These are phyloP conservation scores for Dothistroma septosporum DNA, from an alignment of 2,329 filamentous ascomycete genomes.

Conservation along the genomic window DNA sequence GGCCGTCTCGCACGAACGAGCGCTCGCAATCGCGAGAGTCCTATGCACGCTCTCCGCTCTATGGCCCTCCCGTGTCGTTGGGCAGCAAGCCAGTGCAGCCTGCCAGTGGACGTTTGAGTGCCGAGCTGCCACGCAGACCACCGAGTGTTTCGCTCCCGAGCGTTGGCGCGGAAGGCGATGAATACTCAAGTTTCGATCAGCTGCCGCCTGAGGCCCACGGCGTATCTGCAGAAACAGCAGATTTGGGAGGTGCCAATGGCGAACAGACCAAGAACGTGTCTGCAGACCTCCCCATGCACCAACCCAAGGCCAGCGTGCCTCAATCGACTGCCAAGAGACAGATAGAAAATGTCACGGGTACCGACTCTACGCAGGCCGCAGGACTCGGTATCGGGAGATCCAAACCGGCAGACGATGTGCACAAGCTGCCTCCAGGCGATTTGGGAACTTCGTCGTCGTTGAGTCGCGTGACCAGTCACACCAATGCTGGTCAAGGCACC, in stretches of 20 bases:
- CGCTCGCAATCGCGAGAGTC: constrained; percentile 72
- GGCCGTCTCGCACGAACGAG: constrained; percentile 71
- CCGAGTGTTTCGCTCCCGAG: constrained; percentile 69
- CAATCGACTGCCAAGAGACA: constrained; percentile 75
- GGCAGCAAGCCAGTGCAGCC: constrained; percentile 28
- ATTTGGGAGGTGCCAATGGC: constrained; percentile 21
- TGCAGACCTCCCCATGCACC: constrained; percentile 79
- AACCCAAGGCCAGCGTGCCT: constrained; percentile 81
- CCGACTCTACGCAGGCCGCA: constrained; percentile 79
- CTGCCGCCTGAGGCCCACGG: constrained; percentile 34
- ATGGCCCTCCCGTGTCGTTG: constrained; percentile 57
- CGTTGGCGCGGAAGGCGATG: constrained; percentile 82
- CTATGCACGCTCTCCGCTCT: constrained; percentile 81
- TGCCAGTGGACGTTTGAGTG: constrained; percentile 49
- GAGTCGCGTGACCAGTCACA: constrained; percentile 27
- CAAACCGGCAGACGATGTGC: constrained; percentile 49
- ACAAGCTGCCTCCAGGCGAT: constrained; percentile 25
- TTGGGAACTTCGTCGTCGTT: constrained; percentile 20
- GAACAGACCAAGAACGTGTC: constrained; percentile 62
- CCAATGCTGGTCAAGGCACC: constrained; percentile 8
- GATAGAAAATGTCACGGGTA: constrained; percentile 80
- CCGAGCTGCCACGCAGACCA: constrained; percentile 52
- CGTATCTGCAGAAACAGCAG: constrained; percentile 25
- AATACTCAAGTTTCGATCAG: constrained; percentile 66
- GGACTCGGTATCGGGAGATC: constrained; percentile 74